Conservation (phyloP, 1,284 basidiomycete genomes). For the Puccinia hordei region DNA sequence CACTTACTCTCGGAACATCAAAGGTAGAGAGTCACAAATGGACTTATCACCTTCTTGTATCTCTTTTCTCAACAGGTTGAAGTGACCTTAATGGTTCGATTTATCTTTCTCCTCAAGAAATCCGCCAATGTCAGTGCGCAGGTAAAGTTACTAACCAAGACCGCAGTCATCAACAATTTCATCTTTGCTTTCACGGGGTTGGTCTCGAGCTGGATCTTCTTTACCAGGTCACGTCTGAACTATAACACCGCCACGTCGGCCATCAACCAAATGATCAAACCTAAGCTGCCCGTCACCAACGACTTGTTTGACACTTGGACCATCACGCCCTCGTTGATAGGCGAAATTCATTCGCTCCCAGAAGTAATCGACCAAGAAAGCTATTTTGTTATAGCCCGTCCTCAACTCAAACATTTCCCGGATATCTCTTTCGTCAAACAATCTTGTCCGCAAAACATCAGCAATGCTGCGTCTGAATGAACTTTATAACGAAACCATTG, state of each 20-base stretch:
- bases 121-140: conserved; percentile 9
- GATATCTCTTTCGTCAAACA: not conserved
- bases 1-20: not conserved
- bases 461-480: no score
- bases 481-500: no score
- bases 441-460: not conserved
- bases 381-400: not conserved
- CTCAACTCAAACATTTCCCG: conserved; percentile 5
- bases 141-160: not conserved
- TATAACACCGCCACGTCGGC: not conserved
- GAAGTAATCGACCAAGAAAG: not conserved
- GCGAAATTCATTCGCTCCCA: not conserved
- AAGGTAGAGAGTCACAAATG: not conserved
- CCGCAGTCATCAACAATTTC: not conserved
- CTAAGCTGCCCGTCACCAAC: not conserved
- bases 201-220: conserved; percentile 6
- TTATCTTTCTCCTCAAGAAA: not conserved
- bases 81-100: not conserved
- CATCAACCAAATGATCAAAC: not conserved
- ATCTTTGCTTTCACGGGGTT: not conserved
- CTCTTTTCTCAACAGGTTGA: not conserved
- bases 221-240: not conserved
- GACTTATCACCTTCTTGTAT: not conserved
- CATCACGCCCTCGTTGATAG: not conserved
- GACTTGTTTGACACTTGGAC: not conserved